A percentile compares a stretch with the other conserved stretches of the same genome.
These are phyloP conservation scores for Phytophthora sp. DNA, from an alignment of 352 stramenopile genomes.

Conservation along the genomic window DNA sequence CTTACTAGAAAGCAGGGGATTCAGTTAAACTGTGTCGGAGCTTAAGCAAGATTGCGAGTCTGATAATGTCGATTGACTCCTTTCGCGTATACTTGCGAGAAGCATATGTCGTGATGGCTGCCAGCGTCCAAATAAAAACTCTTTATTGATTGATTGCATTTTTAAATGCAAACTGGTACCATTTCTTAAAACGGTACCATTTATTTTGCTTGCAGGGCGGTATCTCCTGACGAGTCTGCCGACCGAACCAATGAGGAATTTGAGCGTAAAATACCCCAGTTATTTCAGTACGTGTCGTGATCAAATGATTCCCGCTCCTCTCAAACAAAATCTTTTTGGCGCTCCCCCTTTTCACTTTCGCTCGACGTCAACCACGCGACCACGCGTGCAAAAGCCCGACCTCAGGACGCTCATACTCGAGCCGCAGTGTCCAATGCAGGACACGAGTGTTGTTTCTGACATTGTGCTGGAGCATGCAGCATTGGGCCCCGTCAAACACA, in stretches of 20 bases:
- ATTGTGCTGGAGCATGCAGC: background rate
- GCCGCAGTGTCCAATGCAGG: background rate
- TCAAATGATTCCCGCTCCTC: background rate
- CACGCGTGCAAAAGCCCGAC: background rate
- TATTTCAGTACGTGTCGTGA: background rate
- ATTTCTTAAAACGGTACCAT: too few species aligned
- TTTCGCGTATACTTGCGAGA: too few species aligned
- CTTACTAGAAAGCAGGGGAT: too few species aligned
- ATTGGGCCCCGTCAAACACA: background rate
- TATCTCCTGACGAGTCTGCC: background rate
- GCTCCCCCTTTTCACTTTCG: background rate
- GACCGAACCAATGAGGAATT: background rate
- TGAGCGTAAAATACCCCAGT: background rate
- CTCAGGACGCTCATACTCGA: background rate
- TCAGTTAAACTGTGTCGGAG: too few species aligned
- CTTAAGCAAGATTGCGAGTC: too few species aligned
- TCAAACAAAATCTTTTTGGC: background rate
- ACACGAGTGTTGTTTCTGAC: background rate
- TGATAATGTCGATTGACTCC: too few species aligned
- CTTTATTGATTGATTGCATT: too few species aligned
- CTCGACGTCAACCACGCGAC: background rate
- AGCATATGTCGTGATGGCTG: too few species aligned
- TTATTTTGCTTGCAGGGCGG: too few species aligned
- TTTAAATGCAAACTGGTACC: too few species aligned
- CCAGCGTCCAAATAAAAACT: too few species aligned